These are phyloP conservation scores for Groenewaldozyma sp. DNA, from an alignment of 1,139 yeast genomes.

Conservation along the genomic window DNA sequence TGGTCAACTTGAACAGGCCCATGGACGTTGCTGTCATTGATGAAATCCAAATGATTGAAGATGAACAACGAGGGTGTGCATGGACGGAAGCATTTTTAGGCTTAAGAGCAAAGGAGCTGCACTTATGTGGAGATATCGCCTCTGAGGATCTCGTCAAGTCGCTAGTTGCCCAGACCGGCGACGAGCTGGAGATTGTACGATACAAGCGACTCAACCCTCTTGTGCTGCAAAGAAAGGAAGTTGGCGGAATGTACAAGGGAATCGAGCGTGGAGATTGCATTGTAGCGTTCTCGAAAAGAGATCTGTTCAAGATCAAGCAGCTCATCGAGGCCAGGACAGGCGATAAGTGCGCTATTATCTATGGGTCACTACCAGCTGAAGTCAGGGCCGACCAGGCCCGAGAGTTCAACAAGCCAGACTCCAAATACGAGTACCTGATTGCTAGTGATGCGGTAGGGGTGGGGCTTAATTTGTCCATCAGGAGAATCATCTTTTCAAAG, in stretches of 20 bases:
- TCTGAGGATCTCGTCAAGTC: constrained; percentile 56
- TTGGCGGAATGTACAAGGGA: constrained; percentile 24
- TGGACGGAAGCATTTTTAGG: constrained; percentile 94
- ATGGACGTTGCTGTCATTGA: constrained; percentile 89
- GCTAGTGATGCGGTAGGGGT: constrained; percentile 98
- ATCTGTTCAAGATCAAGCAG: constrained; percentile 27
- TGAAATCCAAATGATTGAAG: constrained; percentile 93
- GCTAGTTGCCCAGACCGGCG: constrained; percentile 65
- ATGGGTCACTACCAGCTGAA: constrained; percentile 96
- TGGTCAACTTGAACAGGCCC: constrained; percentile 60
- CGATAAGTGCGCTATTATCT: constrained; percentile 75
- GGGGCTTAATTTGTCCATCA: constrained; percentile 85
- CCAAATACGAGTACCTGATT: constrained; percentile 66
- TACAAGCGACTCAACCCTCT: constrained; percentile 73
- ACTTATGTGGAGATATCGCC: constrained; percentile 87
- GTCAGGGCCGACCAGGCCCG: constrained; percentile 79
- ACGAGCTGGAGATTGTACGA: constrained; percentile 54
- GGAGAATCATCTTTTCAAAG: constrained; percentile 66
- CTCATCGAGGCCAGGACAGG: constrained; percentile 49
- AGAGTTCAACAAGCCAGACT: constrained; percentile 54
- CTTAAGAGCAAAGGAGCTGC: constrained; percentile 75
- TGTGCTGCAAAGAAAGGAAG: constrained; percentile 40
- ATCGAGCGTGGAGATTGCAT: constrained; percentile 74
- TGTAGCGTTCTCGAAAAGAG: constrained; percentile 68
- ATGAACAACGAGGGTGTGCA: constrained; percentile 74